Conservation (phyloP, 2,329 filamentous ascomycete genomes). For the Fonsecaea pugnacius region DNA sequence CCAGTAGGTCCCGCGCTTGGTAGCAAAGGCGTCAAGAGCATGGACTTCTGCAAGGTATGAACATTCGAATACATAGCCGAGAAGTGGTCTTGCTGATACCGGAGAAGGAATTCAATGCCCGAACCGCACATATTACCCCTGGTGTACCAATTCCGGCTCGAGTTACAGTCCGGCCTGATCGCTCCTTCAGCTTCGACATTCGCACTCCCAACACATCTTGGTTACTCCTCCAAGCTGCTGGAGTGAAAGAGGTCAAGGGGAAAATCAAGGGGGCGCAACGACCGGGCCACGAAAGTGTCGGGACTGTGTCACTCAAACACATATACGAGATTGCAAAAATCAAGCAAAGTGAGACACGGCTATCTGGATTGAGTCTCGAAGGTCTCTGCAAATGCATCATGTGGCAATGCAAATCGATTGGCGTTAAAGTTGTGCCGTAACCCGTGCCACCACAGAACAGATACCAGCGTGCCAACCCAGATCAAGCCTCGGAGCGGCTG, state of each 20-base stretch:
- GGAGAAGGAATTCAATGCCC: constrained; percentile 88
- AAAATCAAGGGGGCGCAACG: constrained; percentile 75
- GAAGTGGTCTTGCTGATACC: constrained; percentile 15
- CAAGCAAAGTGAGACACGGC: constrained; percentile 76
- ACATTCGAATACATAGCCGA: neutral
- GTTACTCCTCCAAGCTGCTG: constrained; percentile 81
- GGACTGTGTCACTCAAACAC: constrained; percentile 88
- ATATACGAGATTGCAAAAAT: constrained; percentile 98
- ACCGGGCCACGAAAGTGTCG: constrained; percentile 77
- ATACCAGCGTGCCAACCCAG: neutral
- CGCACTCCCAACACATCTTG: constrained; percentile 94
- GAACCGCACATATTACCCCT: constrained; percentile 78
- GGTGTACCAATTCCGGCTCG: constrained; percentile 89
- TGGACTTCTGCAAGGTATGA: constrained; percentile 97
- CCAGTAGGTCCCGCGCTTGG: constrained; percentile 95
- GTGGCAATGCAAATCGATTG: constrained; percentile 74
- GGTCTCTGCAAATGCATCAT: constrained; percentile 76
- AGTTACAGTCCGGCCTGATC: constrained; percentile 89
- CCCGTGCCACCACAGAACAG: neutral
- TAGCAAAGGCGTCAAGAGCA: constrained; percentile 97
- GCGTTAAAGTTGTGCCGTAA: constrained; percentile 68
- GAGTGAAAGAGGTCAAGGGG: constrained; percentile 71
- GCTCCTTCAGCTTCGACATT: constrained; percentile 89
- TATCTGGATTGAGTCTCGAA: constrained; percentile 72
- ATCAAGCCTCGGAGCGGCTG: neutral